These are phyloP conservation scores for Hymenoscyphus salicellus DNA, from an alignment of 2,329 filamentous ascomycete species.

Conservation along the genomic window DNA sequence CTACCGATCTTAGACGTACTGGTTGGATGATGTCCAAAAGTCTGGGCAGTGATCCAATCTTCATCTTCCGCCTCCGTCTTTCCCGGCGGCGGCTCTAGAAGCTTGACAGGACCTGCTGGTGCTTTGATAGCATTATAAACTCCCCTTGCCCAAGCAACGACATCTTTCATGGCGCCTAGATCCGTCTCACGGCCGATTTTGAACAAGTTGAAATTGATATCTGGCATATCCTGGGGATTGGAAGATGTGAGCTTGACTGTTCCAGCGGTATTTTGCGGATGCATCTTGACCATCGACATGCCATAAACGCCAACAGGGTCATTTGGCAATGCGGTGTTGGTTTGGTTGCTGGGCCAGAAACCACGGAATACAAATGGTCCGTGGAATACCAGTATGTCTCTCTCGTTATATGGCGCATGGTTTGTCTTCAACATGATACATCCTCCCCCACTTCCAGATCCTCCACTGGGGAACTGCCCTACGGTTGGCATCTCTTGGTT, in stretches of 20 bases:
- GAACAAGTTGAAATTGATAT: constrained; percentile 62
- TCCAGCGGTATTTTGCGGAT: constrained; percentile 47
- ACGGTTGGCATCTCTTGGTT: constrained; percentile 11
- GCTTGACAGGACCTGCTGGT: constrained; percentile 1
- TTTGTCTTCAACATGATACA: constrained; percentile 10
- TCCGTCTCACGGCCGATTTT: constrained; percentile 14
- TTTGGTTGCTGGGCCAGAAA: constrained; percentile 43
- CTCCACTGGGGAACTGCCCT: neutral
- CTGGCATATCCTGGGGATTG: constrained; percentile 61
- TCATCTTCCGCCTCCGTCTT: constrained; percentile 8
- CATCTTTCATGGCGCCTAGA: constrained; percentile 42
- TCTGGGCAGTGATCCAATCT: constrained; percentile 10
- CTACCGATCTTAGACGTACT: constrained; percentile 6
- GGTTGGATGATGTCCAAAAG: constrained; percentile 9
- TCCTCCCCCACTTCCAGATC: constrained; percentile 1
- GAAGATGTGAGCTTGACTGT: constrained; percentile 57
- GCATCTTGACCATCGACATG: constrained; percentile 38
- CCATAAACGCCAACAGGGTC: constrained; percentile 3
- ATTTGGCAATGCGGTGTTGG: constrained; percentile 33
- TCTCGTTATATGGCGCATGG: constrained; percentile 35
- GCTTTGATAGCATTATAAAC: constrained; percentile 4
- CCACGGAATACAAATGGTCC: constrained; percentile 28
- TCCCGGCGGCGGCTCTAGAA: constrained; percentile 5
- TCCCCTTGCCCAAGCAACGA: constrained; percentile 31
- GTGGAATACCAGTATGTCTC: constrained; percentile 37